Base-by-base conservation (phyloP, 495 filamentous ascomycete species). In the Hypoxylon fuscum region DNA sequence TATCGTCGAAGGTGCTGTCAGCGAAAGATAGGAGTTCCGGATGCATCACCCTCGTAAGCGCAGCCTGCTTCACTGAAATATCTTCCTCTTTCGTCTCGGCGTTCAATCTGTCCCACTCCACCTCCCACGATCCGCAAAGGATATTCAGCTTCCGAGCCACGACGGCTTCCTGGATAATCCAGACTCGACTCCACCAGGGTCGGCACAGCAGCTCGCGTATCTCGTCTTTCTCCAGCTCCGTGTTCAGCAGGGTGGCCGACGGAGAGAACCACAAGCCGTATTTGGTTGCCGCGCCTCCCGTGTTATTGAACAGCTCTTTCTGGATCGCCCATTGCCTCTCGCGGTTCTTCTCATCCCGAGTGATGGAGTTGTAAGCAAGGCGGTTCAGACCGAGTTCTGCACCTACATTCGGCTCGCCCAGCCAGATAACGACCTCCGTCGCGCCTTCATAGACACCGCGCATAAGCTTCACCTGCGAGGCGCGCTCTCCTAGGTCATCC, bases 401-500 rank as follows among this genome's bases (percentile, higher is more conserved):
- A 38, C 35, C 35, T 14, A 4, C 4, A 38, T 14, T 15, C 45
- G 18, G 15, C 40, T 43, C 41, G 2, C 74, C 76, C 20, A 78
- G 54, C 76, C 76, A 78, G 25, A 70, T 54, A 17, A 63, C 25
- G 18, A 73, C 70, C 29, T 42, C 20, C 3, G 49, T 50, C 8
- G 74, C 70, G 9, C 59, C 53, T 7, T 45, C n/a, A 56, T 75
- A 77, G 37, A 76, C 69, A 17, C 64, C 51, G 1, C 64, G 66
- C 75, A 77, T 77, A 52, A 73, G 61, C 7, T 44, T 32, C 18
- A 77, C 68, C 56, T 76, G 75, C 6, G 31, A n/a, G 17, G 46
- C 53, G 15, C 64, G 61, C 60, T 77, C 74, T 25, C 35, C 27
- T 2, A 41, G 6, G 45, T 73, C 64, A 6, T 50, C 32, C 46